A percentile compares a stretch with the other conserved stretches of the same genome.
Evolutionary conservation across 2,329 filamentous ascomycete genomes (phyloP).

Genomic region (Gnomoniopsis sp.): DNA sequence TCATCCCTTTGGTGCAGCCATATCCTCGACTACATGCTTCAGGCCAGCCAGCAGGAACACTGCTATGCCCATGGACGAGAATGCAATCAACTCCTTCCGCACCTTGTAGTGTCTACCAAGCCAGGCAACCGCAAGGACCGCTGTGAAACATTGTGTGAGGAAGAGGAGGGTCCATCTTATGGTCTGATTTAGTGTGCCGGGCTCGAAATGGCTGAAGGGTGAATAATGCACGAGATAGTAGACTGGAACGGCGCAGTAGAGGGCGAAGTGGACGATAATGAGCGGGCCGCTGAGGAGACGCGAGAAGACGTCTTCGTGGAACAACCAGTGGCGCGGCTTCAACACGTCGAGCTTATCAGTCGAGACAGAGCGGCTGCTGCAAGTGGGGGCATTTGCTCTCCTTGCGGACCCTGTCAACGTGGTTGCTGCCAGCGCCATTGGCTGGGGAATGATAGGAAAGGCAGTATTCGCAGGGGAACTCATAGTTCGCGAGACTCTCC

Average conservation of each 20-base stretch:
- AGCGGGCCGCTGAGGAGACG: conserved; percentile 6
- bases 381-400: background rate
- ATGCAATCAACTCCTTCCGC: background rate
- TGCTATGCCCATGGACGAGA: background rate
- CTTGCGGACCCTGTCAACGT: conserved; percentile 6
- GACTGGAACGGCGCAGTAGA: conserved; percentile 12
- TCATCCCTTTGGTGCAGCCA: background rate
- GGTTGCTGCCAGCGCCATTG: conserved; percentile 16
- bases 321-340: conserved; percentile 2
- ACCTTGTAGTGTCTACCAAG: conserved; percentile 4
- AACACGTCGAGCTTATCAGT: background rate
- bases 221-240: conserved; percentile 16
- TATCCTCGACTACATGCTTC: background rate
- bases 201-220: conserved; percentile 9
- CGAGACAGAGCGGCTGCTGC: background rate
- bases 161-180: conserved; percentile 9
- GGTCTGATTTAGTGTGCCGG: background rate
- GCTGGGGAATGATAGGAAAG: conserved; percentile 15
- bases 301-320: conserved; percentile 15
- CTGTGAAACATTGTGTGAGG: conserved; percentile 12
- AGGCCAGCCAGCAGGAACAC: background rate
- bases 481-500: conserved; percentile 3
- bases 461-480: background rate
- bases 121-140: conserved; percentile 6
- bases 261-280: conserved; percentile 10